Evolutionary conservation across 176 grass and related monocot species (phyloP).

Genomic region (Oropetium thomaeum): DNA sequence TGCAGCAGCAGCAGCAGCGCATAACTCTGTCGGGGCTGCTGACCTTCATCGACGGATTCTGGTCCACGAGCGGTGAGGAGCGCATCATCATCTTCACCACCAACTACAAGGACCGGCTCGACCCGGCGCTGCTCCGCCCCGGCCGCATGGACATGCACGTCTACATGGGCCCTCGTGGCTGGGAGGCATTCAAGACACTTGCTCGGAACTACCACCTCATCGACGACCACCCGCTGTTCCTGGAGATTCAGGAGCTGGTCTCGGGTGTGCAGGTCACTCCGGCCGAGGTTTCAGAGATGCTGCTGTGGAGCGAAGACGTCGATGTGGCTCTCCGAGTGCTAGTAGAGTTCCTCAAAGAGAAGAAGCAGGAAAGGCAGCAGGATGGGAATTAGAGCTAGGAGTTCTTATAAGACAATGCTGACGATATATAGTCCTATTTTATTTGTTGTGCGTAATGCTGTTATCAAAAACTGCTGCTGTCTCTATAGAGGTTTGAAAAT

Average conservation of each 20-base stretch:
- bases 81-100: constrained; percentile 81
- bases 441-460: not conserved
- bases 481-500: not conserved
- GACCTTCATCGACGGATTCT: constrained; percentile 40
- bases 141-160: constrained; percentile 83
- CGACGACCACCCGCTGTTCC: constrained; percentile 35
- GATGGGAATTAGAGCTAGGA: not conserved
- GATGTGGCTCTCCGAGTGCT: constrained; percentile 5
- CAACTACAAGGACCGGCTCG: constrained; percentile 78
- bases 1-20: not conserved
- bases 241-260: constrained; percentile 13
- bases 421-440: not conserved
- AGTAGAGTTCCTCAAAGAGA: constrained; percentile 23
- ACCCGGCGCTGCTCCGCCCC: constrained; percentile 70
- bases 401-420: not conserved
- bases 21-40: constrained; percentile 34
- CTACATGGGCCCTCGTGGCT: constrained; percentile 44
- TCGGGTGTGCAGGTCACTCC: constrained; percentile 16
- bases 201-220: constrained; percentile 31
- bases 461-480: not conserved
- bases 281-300: constrained; percentile 25
- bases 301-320: constrained; percentile 32
- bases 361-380: not conserved
- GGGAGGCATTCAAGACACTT: constrained; percentile 45
- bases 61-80: constrained; percentile 61